phyloP scores from a whole-genome alignment of 805 yeast species.

The Danielozyma ontarioensis region DNA sequence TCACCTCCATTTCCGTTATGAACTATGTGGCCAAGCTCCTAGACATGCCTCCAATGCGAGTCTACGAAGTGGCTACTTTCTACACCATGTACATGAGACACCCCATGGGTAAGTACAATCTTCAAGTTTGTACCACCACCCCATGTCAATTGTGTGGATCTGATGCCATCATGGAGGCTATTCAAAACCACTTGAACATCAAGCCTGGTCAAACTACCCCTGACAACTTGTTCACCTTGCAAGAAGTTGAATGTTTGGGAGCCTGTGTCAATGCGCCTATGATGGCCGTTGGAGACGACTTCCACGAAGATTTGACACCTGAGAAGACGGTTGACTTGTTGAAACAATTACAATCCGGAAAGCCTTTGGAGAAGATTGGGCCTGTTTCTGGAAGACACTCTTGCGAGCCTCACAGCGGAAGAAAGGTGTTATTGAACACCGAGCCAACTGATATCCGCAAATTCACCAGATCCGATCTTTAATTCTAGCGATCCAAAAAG shows the following conservation, averaged over 20 bases:
- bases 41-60: slow-evolving; percentile 93
- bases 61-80: slow-evolving; percentile 87
- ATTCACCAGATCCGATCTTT: slow-evolving; percentile 70
- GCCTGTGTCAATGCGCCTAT: slow-evolving; percentile 92
- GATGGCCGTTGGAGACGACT: slow-evolving; percentile 81
- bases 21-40: slow-evolving; percentile 79
- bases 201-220: slow-evolving; percentile 74
- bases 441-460: slow-evolving; percentile 67
- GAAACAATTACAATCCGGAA: slow-evolving; percentile 60
- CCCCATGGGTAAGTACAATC: slow-evolving; percentile 80
- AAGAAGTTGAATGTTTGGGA: slow-evolving; percentile 88
- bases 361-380: slow-evolving; percentile 53
- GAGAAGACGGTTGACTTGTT: slow-evolving; percentile 58
- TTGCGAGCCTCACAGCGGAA: slow-evolving; percentile 76
- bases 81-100: slow-evolving; percentile 86
- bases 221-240: slow-evolving; percentile 72
- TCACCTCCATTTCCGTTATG: slow-evolving; percentile 83
- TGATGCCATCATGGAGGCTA: slow-evolving; percentile 71
- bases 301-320: slow-evolving; percentile 73
- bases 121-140: slow-evolving; percentile 86
- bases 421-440: slow-evolving; percentile 51
- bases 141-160: slow-evolving; percentile 85
- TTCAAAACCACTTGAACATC: slow-evolving; percentile 53
- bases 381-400: slow-evolving; percentile 63
- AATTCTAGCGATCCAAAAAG: no score